Base-by-base conservation (phyloP, 352 stramenopile species). In the Globisporangium mamillatum region DNA sequence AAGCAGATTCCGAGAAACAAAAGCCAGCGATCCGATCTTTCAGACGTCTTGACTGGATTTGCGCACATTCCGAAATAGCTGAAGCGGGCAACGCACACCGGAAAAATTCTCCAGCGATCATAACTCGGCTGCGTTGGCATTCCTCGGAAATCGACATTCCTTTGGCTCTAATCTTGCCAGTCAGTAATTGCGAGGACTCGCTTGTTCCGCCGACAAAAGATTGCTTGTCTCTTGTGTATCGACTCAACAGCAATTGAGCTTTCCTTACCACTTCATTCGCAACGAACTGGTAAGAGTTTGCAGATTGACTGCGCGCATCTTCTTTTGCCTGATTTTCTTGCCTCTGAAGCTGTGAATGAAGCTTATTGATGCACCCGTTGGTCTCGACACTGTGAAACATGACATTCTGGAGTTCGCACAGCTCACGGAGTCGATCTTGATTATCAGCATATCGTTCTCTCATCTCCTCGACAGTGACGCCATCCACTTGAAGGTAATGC, bases 401-500 rank as follows among this genome's bases (percentile, higher is more conserved):
- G 1, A 90, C 66, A 36, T 69, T 67, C 60, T 89, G 84, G 4
- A 89, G 62, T 34, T 73, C 55, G 14, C 81, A 91, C 16, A 93
- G 64, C 34, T 90, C 78, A 25, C 67, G 76, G 38, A 93, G 53
- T 9, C 74, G 74, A 69, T 81, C 70, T 9, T 68, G 56, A 62
- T 91, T 89, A 25, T 76, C 76, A 36, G 66, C 73, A 52, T 90
- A 83, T 6, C 79, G 75, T 34, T 93, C 84, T 32, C 77, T 75
- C 59, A 93, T 66, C 56, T 88, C 76, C 38, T 81, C 73, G 7
- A 82, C 24, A 24, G 66, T 70, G 5, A 84, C 67, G 9, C 68
- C 57, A 29, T 91, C 82, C 16, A 76, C 73, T 29, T 73, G 63
- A 6, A 91, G 64, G 41, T 80, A 87, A 8, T 75, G 50, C 78